These are phyloP conservation scores for Bothriochloa decipiens DNA, from an alignment of 176 grass and related monocot species.

Conservation along the genomic window DNA sequence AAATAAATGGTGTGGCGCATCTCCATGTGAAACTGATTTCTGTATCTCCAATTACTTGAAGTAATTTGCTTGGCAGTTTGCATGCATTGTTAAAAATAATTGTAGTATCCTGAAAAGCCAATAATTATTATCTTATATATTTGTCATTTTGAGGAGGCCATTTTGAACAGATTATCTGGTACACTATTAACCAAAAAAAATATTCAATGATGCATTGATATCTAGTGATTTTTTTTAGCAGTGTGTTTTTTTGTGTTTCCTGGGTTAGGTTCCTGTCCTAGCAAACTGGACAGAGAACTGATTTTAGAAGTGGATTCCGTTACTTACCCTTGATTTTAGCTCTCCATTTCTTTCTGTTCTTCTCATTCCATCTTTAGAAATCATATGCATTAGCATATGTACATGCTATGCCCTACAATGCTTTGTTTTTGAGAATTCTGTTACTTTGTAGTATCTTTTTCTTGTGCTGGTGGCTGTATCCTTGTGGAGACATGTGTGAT, in stretches of 20 bases:
- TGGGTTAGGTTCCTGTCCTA: background rate
- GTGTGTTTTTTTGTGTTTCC: background rate
- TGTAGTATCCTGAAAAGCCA: background rate
- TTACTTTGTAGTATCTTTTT: background rate
- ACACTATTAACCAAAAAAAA: background rate
- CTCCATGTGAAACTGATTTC: background rate
- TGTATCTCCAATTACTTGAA: background rate
- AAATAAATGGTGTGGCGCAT: background rate
- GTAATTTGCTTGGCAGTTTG: background rate
- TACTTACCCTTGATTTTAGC: background rate
- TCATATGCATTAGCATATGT: background rate
- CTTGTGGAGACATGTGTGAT: background rate
- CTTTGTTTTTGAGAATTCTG: background rate
- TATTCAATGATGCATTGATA: background rate
- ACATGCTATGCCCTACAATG: background rate
- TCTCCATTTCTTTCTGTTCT: background rate
- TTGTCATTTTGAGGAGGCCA: background rate
- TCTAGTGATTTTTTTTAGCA: background rate
- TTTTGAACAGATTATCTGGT: background rate
- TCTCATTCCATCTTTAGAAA: background rate
- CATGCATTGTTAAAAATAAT: background rate
- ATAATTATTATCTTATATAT: background rate
- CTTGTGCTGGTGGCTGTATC: conserved; percentile 16
- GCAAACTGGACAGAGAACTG: background rate
- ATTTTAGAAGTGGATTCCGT: background rate